Conservation (phyloP, 345 rosid species). For the Draba incana region DNA sequence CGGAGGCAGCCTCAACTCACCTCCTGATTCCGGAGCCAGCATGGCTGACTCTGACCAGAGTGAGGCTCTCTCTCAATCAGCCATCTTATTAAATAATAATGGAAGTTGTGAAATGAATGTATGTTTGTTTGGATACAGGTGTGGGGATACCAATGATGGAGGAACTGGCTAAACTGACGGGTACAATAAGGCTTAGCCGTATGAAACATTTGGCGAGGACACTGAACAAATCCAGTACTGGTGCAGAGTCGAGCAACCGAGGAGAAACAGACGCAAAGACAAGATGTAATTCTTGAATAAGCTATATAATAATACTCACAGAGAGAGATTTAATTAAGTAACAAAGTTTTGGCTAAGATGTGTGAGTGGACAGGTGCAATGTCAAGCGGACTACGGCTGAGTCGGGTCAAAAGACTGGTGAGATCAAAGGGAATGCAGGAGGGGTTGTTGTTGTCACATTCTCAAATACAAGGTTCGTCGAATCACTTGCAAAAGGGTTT, state of each 20-base stretch:
- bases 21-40: conserved; percentile 44
- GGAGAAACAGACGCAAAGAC: conserved; percentile 40
- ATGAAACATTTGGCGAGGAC: conserved; percentile 82
- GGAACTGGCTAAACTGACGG: conserved; percentile 52
- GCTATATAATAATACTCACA: not conserved
- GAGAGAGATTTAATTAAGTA: not conserved
- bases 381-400: conserved; percentile 65
- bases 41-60: conserved; percentile 46
- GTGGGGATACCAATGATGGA: conserved; percentile 58
- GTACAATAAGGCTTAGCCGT: conserved; percentile 63
- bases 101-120: not conserved
- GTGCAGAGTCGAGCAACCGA: conserved; percentile 34
- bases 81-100: not conserved
- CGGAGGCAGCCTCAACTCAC: conserved; percentile 26
- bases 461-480: conserved; percentile 53
- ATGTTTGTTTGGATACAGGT: conserved; percentile 43
- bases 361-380: conserved; percentile 51
- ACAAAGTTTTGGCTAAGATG: not conserved
- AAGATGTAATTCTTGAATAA: conserved; percentile 51
- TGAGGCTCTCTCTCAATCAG: conserved; percentile 31
- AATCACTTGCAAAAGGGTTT: not conserved
- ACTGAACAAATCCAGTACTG: conserved; percentile 41
- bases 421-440: conserved; percentile 44
- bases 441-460: conserved; percentile 30
- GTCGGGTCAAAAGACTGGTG: conserved; percentile 69